A percentile compares a stretch with the other conserved stretches of the same genome.
Conservation (phyloP, 805 yeast genomes). For the Ogataea dorogensis region DNA sequence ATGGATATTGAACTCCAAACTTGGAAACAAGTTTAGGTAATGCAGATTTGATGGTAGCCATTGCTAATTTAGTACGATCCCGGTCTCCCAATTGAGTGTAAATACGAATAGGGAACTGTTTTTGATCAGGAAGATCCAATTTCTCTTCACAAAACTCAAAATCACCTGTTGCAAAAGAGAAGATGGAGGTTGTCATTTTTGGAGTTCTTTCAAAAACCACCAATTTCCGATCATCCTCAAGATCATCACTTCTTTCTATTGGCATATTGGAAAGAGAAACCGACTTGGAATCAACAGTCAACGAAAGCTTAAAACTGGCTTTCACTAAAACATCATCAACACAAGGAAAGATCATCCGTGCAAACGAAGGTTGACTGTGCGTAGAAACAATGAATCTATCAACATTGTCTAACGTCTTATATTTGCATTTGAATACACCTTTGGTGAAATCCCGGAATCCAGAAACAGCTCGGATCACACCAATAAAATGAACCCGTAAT, state of each 20-base stretch:
- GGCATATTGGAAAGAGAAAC: conserved; percentile 52
- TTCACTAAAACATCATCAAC: conserved; percentile 63
- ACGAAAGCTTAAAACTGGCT: conserved; percentile 47
- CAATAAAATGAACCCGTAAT: conserved; percentile 43
- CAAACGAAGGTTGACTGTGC: conserved; percentile 68
- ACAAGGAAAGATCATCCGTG: conserved; percentile 64
- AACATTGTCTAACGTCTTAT: conserved; percentile 52
- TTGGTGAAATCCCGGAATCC: conserved; percentile 55
- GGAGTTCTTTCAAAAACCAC: conserved; percentile 54
- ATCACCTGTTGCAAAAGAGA: conserved; percentile 70
- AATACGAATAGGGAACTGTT: conserved; percentile 47
- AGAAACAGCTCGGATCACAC: conserved; percentile 48
- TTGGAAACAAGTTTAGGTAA: conserved; percentile 48
- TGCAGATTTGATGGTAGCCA: conserved; percentile 45
- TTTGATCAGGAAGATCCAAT: conserved; percentile 26
- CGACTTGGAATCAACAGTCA: conserved; percentile 45
- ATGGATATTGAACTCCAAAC: conserved; percentile 50
- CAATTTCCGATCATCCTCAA: conserved; percentile 27
- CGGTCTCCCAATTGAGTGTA: conserved; percentile 56
- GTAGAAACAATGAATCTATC: conserved; percentile 60
- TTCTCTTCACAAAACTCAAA: conserved; percentile 49
- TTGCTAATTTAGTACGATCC: conserved; percentile 46
- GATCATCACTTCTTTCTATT: conserved; percentile 26
- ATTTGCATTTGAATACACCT: conserved; percentile 70
- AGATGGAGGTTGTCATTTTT: conserved; percentile 58